phyloP scores from a whole-genome alignment of 768 basidiomycete species.

The Rhizopogon vinicolor region DNA sequence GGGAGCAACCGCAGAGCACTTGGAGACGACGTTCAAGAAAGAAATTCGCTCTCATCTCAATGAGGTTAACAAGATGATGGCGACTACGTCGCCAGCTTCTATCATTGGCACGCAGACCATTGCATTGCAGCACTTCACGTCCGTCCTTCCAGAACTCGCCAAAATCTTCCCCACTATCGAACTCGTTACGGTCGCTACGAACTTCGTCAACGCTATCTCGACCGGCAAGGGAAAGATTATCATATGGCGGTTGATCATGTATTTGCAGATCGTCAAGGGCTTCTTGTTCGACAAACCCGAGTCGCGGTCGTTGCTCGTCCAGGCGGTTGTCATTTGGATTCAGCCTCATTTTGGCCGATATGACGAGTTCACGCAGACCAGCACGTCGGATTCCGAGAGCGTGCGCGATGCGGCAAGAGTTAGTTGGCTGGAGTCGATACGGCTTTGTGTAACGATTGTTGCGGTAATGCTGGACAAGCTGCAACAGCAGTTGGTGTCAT shows the following conservation, averaged over 20 bases:
- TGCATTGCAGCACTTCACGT: slow-evolving; percentile 89
- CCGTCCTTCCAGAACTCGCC: slow-evolving; percentile 82
- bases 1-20: slow-evolving; percentile 79
- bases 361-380: slow-evolving; percentile 71
- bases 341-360: slow-evolving; percentile 92
- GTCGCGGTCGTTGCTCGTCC: slow-evolving; percentile 75
- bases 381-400: slow-evolving; percentile 60
- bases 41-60: slow-evolving; percentile 74
- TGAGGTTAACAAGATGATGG: slow-evolving; percentile 89
- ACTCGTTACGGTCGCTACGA: slow-evolving; percentile 80
- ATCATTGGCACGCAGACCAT: slow-evolving; percentile 96
- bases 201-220: slow-evolving; percentile 81
- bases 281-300: slow-evolving; percentile 82
- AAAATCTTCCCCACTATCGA: slow-evolving; percentile 80
- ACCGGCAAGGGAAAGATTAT: slow-evolving; percentile 81
- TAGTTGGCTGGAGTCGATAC: slow-evolving; percentile 83
- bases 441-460: slow-evolving; percentile 86
- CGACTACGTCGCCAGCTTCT: slow-evolving; percentile 66
- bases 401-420: slow-evolving; percentile 72
- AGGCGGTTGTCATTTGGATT: slow-evolving; percentile 89
- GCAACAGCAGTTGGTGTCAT: slow-evolving; percentile 72
- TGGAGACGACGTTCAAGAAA: slow-evolving; percentile 80
- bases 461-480: slow-evolving; percentile 89
- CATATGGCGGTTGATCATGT: slow-evolving; percentile 92
- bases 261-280: slow-evolving; percentile 85